Base-by-base conservation (phyloP, 2,329 filamentous ascomycete genomes). In the Phialocephala sp. region DNA sequence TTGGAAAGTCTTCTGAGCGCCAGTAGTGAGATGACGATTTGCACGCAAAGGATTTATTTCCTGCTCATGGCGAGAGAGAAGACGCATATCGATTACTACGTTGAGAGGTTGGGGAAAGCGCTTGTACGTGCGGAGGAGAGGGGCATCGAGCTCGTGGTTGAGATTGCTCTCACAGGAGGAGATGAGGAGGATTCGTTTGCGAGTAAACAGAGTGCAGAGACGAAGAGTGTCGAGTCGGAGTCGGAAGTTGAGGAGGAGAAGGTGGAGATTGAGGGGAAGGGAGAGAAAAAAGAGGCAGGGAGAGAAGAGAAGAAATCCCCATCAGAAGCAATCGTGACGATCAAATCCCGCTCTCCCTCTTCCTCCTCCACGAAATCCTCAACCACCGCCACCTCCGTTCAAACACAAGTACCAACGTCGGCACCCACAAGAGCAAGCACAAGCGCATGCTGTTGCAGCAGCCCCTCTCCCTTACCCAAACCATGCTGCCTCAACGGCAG, bases 31-130 rank as follows among this genome's bases (percentile, higher is more conserved):
- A 69, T 65, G 1, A 76, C 76, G 2, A 80, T 79, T 12, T 89
- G 86, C 69, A 82, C 81, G 8, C 82, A 81, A 63, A 77, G 84
- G 27, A 78, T 88, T 9, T 82, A 87, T 24, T 83, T 88, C 24
- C 74, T 87, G 1, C 72, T 88, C 3, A 74, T 85, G 2, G 83
- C 85, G 1, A 81, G 78, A 54, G 82, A 83, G 60, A 79, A 80
- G 2, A 80, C 84, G 45, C 85, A 88, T 72, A 80, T 87, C 2
- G 79, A 80, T 24, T 88, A 85, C 68, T 89, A 88, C 67, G 77
- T 82, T 2, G 77, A 81, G 47, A 79, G 85, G 8, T 73, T 86
- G 9, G 79, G 81, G 71, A 73, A 81, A 73, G 77, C 83, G 67
- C 72, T 85, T 66, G 73, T 79, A 6, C 76, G 74, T 35, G 81